Conservation (phyloP, 202 grass and related monocot species). For the Schoenoplectus tabernaemontani region DNA sequence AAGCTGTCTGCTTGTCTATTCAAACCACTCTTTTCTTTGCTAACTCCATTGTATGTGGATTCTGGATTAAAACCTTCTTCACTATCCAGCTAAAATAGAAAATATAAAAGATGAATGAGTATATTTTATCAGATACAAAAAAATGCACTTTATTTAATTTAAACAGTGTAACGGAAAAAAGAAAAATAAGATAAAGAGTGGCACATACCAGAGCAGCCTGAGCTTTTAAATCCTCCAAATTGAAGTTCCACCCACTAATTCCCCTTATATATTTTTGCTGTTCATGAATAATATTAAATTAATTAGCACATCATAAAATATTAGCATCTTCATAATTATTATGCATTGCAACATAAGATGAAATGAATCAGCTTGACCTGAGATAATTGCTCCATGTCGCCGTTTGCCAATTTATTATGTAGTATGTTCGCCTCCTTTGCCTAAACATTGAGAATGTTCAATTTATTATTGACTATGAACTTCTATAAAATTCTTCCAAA, state of each 20-base stretch:
- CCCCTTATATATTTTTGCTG: constrained; percentile 96
- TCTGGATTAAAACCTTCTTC: constrained; percentile 44
- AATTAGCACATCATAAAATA: constrained; percentile 7
- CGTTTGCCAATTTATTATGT: constrained; percentile 54
- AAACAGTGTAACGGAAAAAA: background rate
- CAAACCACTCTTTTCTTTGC: constrained; percentile 31
- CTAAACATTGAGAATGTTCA: constrained; percentile 36
- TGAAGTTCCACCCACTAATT: constrained; percentile 99
- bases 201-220: constrained; percentile 85
- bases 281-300: constrained; percentile 15
- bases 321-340: background rate
- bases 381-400: constrained; percentile 75
- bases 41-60: constrained; percentile 27
- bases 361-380: constrained; percentile 56
- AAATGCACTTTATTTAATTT: background rate
- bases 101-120: constrained; percentile 24
- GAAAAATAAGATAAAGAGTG: background rate
- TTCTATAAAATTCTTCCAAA: background rate
- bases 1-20: constrained; percentile 29
- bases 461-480: constrained; percentile 4
- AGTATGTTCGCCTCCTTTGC: constrained; percentile 69
- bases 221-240: constrained; percentile 94
- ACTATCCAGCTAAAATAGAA: constrained; percentile 68
- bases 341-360: background rate
- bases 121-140: constrained; percentile 1